Evolutionary conservation across 768 basidiomycete species (phyloP), one percentile per base, ranked within the genome.

Genomic region (Suillus lakei): DNA sequence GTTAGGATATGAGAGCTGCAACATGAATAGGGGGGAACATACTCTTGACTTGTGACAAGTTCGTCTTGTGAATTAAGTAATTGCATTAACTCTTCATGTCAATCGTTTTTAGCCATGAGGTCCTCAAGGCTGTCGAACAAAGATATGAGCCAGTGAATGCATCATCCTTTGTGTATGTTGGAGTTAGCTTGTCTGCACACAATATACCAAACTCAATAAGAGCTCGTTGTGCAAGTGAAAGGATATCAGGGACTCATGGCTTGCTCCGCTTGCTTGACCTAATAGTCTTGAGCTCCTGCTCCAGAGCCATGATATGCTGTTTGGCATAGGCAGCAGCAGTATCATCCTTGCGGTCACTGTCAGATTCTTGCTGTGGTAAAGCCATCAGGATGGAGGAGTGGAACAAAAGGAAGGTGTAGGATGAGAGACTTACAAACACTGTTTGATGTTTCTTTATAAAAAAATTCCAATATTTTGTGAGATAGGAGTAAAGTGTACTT

Each of bases 61-160:
- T 26, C 16, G 8, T 66, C 30, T 9, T 28, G 54, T 41, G 34
- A 60, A 5, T 66, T 58, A 15, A 60, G 38, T 38, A 46, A 64
- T 8, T 62, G 6, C 9, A 38, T 5, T 9, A 38, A 38, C 38
- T 38, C 38, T 38, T 38, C 55, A 30, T 26, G 43, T 7, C 48
- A 61, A 39, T 67, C 63, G 30, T 58, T 59, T 46, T 69, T 66
- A 18, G 23, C 56, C n/a, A 69, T 62, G 2, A 69, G 60, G n/a
- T 67, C 68, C 15, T 69, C 65, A 3, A 64, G 28, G 2, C 34
- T 34, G 32, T 66, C 55, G 18, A 30, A 32, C 23, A 69, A 60
- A 3, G 60, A 41, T 16, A 68, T 63, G 1, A 64, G 10, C 16
- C 55, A 23, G 26, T 55, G 30, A 36, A 68, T 68, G 3, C 16